Base-by-base conservation (phyloP, 2,329 filamentous ascomycete genomes). In the Colletotrichum camelliae region DNA sequence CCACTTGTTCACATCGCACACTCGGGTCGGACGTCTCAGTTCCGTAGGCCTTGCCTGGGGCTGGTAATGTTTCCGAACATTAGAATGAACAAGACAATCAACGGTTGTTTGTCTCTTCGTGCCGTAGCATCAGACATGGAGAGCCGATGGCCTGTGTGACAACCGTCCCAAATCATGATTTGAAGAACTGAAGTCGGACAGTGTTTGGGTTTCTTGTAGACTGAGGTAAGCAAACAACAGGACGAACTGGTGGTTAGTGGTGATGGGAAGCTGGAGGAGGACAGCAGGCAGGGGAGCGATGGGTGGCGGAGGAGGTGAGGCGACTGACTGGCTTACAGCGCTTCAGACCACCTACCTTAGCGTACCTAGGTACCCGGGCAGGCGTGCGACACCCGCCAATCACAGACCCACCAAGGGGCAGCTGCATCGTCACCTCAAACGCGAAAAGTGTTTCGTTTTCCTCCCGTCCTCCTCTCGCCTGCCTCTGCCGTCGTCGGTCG, bases 381-480 rank as follows among this genome's bases (percentile, higher is more conserved):
- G 12, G 33, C 15, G 31, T 70, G 52, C 29, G 29, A 52, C 68
- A n/a, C 31, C 29, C 21, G 29, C 70, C 73, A 75, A 73, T 75
- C 73, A 73, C 73, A 73, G 73, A 68, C 73, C 73, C 73, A 73
- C 73, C 67, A 64, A 64, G 70, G 73, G 73, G 55, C 43, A 10
- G 55, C 72, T 55, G 68, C 72, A 72, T 33, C 68, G 21, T 55
- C 31, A 67, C 55, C 48, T 75, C 70, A 73, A 73, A 75, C 64
- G 57, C 73, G 39, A 64, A 65, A 73, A 65, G 70, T 68, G 73
- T 75, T 75, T 75, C 73, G 73, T 52, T 67, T 67, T 58, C 35
- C 62, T 66, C 62, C 52, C 52, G 15, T 60, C 31, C 7, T 29
- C 37, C 24, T 24, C 24, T 55, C 18, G 5, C 9, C 15, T 33